A percentile compares a stretch with the other conserved stretches of the same genome.
Conservation (phyloP, 2,329 filamentous ascomycete genomes). For the Polychaeton citri region DNA sequence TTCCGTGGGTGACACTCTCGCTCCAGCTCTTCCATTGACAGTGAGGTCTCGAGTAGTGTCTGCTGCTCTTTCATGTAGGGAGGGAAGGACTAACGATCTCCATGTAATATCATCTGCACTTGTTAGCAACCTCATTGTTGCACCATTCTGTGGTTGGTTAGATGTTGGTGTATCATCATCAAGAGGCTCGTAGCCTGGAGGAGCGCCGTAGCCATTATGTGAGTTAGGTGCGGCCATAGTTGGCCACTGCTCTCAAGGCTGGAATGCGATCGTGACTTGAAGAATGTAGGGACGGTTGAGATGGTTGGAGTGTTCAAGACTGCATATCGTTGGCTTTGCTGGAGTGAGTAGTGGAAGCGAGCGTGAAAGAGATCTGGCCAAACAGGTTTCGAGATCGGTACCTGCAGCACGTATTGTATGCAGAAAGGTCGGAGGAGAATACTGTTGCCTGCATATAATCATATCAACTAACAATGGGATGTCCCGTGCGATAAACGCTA, state of each 20-base stretch:
- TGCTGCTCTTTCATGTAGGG: conserved; percentile 2
- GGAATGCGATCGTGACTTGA: conserved; percentile 13
- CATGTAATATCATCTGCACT: conserved; percentile 30
- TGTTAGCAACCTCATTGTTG: conserved; percentile 38
- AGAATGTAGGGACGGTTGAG: not conserved
- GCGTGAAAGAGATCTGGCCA: no score
- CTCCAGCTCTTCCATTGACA: conserved; percentile 2
- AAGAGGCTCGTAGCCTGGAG: conserved; percentile 27
- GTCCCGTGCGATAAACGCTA: no score
- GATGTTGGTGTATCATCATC: conserved; percentile 24
- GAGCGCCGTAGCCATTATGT: conserved; percentile 19
- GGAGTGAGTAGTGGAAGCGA: no score
- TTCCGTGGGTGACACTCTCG: not conserved
- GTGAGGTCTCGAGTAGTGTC: conserved; percentile 1
- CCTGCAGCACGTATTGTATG: not conserved
- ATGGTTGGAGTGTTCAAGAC: not conserved
- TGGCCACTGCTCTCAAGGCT: conserved; percentile 7
- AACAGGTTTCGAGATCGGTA: no score
- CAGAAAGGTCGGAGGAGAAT: no score
- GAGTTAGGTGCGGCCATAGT: conserved; percentile 12
- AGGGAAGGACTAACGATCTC: conserved; percentile 7
- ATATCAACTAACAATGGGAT: no score
- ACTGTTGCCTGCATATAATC: no score
- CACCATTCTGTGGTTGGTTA: conserved; percentile 23
- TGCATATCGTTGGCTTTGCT: no score